Base-by-base conservation (phyloP, 2,329 filamentous ascomycete genomes). In the Fusarium sp. region DNA sequence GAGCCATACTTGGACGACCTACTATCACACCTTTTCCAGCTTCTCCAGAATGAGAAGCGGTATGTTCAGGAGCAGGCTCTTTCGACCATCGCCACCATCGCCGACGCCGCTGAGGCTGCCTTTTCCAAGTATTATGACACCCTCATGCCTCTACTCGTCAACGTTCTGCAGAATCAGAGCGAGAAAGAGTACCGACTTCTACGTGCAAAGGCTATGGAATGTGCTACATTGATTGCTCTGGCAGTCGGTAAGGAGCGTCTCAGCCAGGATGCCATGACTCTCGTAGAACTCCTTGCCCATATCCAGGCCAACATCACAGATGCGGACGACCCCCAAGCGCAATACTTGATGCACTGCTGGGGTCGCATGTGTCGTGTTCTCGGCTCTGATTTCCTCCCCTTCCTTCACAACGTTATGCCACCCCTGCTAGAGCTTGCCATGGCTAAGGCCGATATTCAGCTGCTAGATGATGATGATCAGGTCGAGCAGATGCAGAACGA, bases 331-430 rank as follows among this genome's bases (percentile, higher is more conserved):
- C 96, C 96, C 38, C 96, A 99, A 79, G 92, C 94, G 17, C 95
- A 97, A 74, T 99, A 99, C 78, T 86, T 99, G 34, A 92, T 99
- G 81, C 96, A 99, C 84, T 99, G 96, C 82, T 99, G 96, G 96
- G 96, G 96, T 51, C 90, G 96, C 47, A 99, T 99, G 96, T 98
- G 95, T 80, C 91, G 96, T 69, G 95, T 99, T 28, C 86, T 99
- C 66, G 94, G 92, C 20, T 83, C 87, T 46, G 94, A 97, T 73
- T 99, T 99, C 79, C 85, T 98, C 14, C 94, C 94, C 17, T 99
- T 96, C 83, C 85, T 99, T 53, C 89, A 91, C 36, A 94, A 89
- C 48, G 96, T 99, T 65, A 98, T 99, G 89, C 95, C 95, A 8
- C 96, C 96, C 20, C 85, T 99, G 56, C 86, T 97, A 58, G 91